Percentiles rank a stretch among this genome's conserved stretches.
Evolutionary conservation across 768 basidiomycete genomes (phyloP).

Genomic region (Gelatoporia subvermispora): DNA sequence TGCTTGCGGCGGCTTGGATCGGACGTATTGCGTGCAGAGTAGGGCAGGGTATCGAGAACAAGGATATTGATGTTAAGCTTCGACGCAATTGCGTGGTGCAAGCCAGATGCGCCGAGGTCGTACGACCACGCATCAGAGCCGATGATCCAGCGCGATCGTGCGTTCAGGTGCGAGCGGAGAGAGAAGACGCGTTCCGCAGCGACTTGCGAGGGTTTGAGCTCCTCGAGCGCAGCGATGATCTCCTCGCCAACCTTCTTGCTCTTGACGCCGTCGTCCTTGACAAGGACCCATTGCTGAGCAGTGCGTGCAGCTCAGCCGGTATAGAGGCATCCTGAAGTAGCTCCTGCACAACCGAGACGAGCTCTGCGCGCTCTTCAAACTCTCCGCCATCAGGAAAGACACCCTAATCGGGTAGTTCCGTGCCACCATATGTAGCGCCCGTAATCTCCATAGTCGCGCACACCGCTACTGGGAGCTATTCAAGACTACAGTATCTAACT

Average conservation of each 20-base stretch:
- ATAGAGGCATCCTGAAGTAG: constrained; percentile 52
- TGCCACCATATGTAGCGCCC: too few species aligned
- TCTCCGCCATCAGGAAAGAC: constrained; percentile 44
- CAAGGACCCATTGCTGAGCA: constrained; percentile 76
- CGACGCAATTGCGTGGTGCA: constrained; percentile 92
- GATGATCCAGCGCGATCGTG: constrained; percentile 89
- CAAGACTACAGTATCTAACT: neutral
- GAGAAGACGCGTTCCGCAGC: constrained; percentile 52
- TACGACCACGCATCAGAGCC: constrained; percentile 98
- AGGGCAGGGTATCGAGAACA: constrained; percentile 89
- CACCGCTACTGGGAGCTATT: neutral
- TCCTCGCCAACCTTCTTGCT: constrained; percentile 55
- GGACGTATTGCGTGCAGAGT: constrained; percentile 65
- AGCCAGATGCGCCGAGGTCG: constrained; percentile 90
- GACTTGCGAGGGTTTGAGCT: constrained; percentile 29
- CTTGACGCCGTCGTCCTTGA: constrained; percentile 64
- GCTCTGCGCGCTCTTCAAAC: constrained; percentile 65
- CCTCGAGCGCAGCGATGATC: constrained; percentile 29
- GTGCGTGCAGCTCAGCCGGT: constrained; percentile 55
- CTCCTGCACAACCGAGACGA: constrained; percentile 59
- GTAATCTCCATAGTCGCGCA: too few species aligned
- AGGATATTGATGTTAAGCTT: constrained; percentile 92
- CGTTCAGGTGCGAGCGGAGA: constrained; percentile 56
- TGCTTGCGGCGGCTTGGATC: constrained; percentile 83
- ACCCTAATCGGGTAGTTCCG: too few species aligned